Evolutionary conservation across 1,284 basidiomycete genomes (phyloP), one percentile per base, ranked within the genome.

Genomic region (Trichosporon sp.): DNA sequence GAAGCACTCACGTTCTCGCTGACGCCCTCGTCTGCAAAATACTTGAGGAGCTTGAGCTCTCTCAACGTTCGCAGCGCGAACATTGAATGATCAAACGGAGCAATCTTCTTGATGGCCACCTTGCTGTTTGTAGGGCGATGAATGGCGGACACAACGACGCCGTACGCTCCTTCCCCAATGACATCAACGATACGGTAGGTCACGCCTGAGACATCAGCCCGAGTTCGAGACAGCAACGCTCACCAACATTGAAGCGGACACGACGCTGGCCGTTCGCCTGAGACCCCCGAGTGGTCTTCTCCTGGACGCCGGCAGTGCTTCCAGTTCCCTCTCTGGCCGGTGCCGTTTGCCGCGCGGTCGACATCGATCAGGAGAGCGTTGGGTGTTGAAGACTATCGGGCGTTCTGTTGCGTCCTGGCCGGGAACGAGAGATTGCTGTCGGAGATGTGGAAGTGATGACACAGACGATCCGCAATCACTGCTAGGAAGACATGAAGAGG

Each of bases 21-120:
- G 79, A 95, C 92, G 67, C 92, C 91, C 1, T 93, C 90, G 85
- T 93, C 91, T 73, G 91, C 92, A 79, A 97, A 88, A 85, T 94
- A 95, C 81, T 94, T 94, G 80, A 94, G 89, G 38, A 96, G 86
- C 82, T 96, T 96, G 75, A 95, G 87, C 82, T 95, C 93, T 73
- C 93, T 87, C 66, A 95, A 87, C 0, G 93, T 95, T 63, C 93
- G 87, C 69, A 94, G 85, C 77, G 92, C 92, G 83, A 94, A 95
- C 92, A 95, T 93, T 19, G 92, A 92, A 80, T 95, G 93, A 81
- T 95, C 93, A 76, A 96, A 95, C 0, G 93, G 93, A 5, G 91
- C 89, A 85, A 96, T 93, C 88, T 93, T 93, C 88, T 94, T 93
- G 86, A 93, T 93, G 67, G 92, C 92, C 69, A 94, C 91, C 80